Conservation (phyloP, 495 filamentous ascomycete genomes). For the Penicillium waksmanii region DNA sequence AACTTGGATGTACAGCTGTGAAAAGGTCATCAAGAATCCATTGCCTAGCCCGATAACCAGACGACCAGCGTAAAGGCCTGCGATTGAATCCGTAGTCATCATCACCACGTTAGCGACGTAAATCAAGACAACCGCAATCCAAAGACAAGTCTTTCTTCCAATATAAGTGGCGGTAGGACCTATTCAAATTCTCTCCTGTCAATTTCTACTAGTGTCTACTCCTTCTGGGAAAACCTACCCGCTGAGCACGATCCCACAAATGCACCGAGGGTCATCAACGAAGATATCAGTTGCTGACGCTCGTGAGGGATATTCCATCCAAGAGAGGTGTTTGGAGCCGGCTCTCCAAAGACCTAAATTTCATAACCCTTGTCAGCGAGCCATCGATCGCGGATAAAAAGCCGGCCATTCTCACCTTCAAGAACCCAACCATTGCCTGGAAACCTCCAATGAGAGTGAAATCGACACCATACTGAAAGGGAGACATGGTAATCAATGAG, state of each 20-base stretch:
- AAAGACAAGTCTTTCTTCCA: constrained; percentile 52
- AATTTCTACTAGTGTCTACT: background rate
- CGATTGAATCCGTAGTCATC: constrained; percentile 57
- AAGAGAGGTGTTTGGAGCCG: constrained; percentile 43
- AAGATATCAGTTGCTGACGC: constrained; percentile 45
- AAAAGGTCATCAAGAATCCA: constrained; percentile 62
- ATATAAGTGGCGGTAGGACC: constrained; percentile 53
- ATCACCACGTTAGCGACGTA: constrained; percentile 57
- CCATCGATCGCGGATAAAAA: constrained; percentile 12
- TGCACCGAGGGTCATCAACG: constrained; percentile 62
- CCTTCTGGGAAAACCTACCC: constrained; percentile 6
- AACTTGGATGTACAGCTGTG: constrained; percentile 61
- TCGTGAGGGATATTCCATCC: constrained; percentile 59
- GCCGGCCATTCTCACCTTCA: constrained; percentile 37
- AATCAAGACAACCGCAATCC: constrained; percentile 52
- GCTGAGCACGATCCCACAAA: constrained; percentile 58
- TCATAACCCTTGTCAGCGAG: background rate
- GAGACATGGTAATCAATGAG: constrained; percentile 31
- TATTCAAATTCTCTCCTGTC: background rate
- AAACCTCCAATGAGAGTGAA: constrained; percentile 64
- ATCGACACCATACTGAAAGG: constrained; percentile 67
- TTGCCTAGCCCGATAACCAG: constrained; percentile 60
- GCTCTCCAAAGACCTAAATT: constrained; percentile 25
- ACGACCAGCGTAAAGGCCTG: constrained; percentile 57
- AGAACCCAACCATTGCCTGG: constrained; percentile 65